A percentile compares a stretch with the other conserved stretches of the same genome.
Conservation (phyloP, 495 filamentous ascomycete species). For the Xylaria nigripes region DNA sequence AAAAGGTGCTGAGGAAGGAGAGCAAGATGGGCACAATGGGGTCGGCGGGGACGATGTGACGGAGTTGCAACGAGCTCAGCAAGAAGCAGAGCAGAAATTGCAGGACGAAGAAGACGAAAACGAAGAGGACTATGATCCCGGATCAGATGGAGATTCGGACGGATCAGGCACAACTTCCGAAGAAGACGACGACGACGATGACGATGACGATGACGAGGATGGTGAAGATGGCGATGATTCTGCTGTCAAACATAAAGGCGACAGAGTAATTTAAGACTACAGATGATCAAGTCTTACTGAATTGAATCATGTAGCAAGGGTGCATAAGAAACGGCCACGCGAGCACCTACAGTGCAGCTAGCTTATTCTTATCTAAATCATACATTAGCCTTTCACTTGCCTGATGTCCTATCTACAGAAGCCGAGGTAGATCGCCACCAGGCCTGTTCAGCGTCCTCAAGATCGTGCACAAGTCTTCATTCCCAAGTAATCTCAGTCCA, state of each 20-base stretch:
- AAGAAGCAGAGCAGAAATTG: conserved; percentile 38
- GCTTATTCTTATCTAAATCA: not conserved
- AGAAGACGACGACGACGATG: conserved; percentile 44
- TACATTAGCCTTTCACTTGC: not conserved
- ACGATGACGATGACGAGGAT: conserved; percentile 42
- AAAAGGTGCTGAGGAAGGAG: conserved; percentile 57
- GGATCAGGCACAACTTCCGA: conserved; percentile 52
- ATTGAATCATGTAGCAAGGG: not conserved
- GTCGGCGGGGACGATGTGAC: conserved; percentile 61
- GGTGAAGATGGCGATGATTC: conserved; percentile 13
- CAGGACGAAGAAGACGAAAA: conserved; percentile 74
- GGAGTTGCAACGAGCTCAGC: conserved; percentile 45
- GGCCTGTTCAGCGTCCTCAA: not conserved
- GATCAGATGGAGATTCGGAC: conserved; percentile 65
- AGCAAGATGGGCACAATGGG: conserved; percentile 41
- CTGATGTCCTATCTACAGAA: not conserved
- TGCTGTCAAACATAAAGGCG: not conserved
- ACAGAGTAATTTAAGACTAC: not conserved
- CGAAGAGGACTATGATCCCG: conserved; percentile 85
- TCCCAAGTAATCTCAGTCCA: not conserved
- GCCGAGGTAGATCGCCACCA: not conserved
- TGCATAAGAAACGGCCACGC: not conserved
- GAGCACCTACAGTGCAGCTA: not conserved
- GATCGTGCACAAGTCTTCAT: not conserved
- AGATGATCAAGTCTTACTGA: not conserved